Conservation (phyloP, 441 rosid species). For the Raphanus hybrid region DNA sequence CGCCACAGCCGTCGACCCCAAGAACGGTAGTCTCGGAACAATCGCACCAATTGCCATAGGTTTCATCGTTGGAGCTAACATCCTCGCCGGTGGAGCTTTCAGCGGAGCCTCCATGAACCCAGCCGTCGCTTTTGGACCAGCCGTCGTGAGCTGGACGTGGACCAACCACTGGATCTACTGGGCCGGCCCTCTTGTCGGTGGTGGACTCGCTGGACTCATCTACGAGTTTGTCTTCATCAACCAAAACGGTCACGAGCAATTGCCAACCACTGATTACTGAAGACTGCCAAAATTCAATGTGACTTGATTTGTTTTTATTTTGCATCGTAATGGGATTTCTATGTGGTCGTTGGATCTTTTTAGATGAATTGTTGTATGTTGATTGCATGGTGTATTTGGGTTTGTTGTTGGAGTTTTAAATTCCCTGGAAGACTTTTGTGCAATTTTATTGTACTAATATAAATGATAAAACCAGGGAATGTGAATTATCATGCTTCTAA, state of each 20-base stretch:
- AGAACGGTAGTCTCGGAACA: slow-evolving; percentile 58
- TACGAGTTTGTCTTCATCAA: slow-evolving; percentile 51
- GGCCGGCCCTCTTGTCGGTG: slow-evolving; percentile 61
- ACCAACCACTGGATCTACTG: slow-evolving; percentile 71
- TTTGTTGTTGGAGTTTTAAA: slow-evolving; percentile 34
- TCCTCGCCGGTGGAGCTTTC: slow-evolving; percentile 66
- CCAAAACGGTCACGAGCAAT: slow-evolving; percentile 47
- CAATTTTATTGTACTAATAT: slow-evolving; percentile 14
- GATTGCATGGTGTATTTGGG: slow-evolving; percentile 28
- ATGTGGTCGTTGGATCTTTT: slow-evolving; percentile 35
- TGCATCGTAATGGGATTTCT: slow-evolving; percentile 30
- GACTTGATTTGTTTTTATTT: slow-evolving; percentile 31
- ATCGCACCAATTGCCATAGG: slow-evolving; percentile 68
- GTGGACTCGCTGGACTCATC: slow-evolving; percentile 58
- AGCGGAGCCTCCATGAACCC: slow-evolving; percentile 72
- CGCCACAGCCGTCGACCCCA: slow-evolving; percentile 67
- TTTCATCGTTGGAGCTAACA: slow-evolving; percentile 71
- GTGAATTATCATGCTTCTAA: slow-evolving; percentile 7
- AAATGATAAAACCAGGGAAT: slow-evolving; percentile 27
- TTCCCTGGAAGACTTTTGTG: slow-evolving; percentile 26
- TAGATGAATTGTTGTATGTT: slow-evolving; percentile 31
- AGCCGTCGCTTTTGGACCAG: slow-evolving; percentile 71
- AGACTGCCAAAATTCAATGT: slow-evolving; percentile 16
- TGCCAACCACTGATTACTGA: slow-evolving; percentile 54
- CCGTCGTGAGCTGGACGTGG: slow-evolving; percentile 72